phyloP scores from a whole-genome alignment of 306 rosid species.

The Adenanthera pavonina region DNA sequence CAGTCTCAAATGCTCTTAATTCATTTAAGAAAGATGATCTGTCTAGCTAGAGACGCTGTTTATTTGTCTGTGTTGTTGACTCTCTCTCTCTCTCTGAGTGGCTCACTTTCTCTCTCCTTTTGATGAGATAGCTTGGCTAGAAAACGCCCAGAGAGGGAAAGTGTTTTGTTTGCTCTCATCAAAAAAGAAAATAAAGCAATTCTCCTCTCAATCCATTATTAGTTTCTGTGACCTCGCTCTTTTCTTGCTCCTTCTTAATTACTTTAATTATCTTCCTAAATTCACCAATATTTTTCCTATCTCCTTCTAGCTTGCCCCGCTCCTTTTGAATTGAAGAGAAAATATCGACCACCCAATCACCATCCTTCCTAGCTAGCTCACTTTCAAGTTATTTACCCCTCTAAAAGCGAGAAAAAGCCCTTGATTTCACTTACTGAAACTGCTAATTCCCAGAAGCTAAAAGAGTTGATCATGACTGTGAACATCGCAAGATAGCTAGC shows the following conservation, averaged over 20 bases:
- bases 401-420: not conserved
- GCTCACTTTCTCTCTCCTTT: slow-evolving; percentile 39
- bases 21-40: not conserved
- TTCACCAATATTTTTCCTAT: not conserved
- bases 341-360: not conserved
- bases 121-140: slow-evolving; percentile 27
- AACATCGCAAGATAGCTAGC: not conserved
- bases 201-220: slow-evolving; percentile 16
- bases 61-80: slow-evolving; percentile 16
- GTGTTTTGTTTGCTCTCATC: slow-evolving; percentile 42
- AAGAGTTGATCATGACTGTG: not conserved
- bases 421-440: not conserved
- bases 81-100: not conserved
- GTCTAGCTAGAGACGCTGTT: not conserved
- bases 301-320: not conserved
- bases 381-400: not conserved
- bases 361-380: not conserved
- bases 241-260: not conserved
- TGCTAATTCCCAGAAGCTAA: not conserved
- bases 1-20: not conserved
- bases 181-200: slow-evolving; percentile 11
- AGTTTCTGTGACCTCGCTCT: not conserved
- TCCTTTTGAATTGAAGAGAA: not conserved
- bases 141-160: slow-evolving; percentile 19
- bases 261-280: not conserved